Evolutionary conservation across 73 alveolate genomes (phyloP), one percentile per base, ranked within the genome.

Genomic region (Paramecium sexaurelia): DNA sequence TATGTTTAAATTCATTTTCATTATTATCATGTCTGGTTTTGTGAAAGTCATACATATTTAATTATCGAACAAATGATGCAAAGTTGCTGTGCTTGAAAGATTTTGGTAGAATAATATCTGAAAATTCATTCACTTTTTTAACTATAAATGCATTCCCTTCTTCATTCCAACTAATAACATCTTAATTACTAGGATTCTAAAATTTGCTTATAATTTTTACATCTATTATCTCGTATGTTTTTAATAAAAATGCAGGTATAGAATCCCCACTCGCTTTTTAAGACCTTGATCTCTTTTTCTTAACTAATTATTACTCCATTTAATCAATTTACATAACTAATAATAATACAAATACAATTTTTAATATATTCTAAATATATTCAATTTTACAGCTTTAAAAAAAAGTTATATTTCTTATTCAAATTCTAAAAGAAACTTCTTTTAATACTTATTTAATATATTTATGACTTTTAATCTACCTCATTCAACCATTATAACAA

Each of bases 21-120:
- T 94, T 93, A 41, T 88, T 85, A 43, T 78, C 90, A 78, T 78
- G 90, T 39, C 90, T 5, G 45, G 90, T 41, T 85, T 97, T 97
- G 55, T 97, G 99, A 93, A 97, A 97, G 88, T 96, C 98, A 83
- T 97, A 97, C 99, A 96, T 96, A 85, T 96, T 96, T 10, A 96
- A 94, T 91, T 98, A 98, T 75, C 99, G 45, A 43, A 98, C 99
- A 92, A 98, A 98, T 22, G 99, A 97, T 13, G 99, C 96, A 85
- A 94, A 98, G 94, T 98, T 98, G 55, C 96, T 98, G 84, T 98
- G 99, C 84, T 98, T 98, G 92, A 95, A 98, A 87, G 91, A 98
- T 78, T 92, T 78, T n/a, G 99, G 99, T 36, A 98, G 96, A 7
- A 98, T 96, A 22, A 94, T 92, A 84, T 96, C 99, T n/a, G 99